Evolutionary conservation across 2,329 filamentous ascomycete genomes (phyloP), one percentile per base, ranked within the genome.

Genomic region (Cercospora sojina): DNA sequence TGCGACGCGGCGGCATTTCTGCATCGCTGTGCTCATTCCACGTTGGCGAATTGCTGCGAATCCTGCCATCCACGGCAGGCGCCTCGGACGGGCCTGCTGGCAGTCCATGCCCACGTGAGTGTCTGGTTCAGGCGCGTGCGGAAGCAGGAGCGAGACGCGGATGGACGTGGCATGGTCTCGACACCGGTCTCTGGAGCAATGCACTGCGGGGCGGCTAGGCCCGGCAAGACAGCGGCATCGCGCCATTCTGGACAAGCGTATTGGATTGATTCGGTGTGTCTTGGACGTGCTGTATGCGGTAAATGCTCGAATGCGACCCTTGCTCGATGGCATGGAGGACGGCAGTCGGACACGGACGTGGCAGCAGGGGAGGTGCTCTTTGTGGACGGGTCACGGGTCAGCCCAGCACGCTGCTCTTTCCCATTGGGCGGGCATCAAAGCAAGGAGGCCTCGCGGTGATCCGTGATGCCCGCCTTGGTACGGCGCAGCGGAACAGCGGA

Each of bases 191-290:
- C 43, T 49, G 8, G 20, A 51, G 47, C 13, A 56, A 23, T 16
- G 25, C 25, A 29, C 27, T 59, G 57, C 23, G 23, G 23, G 38
- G 58, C 20, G 58, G 35, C 38, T 12, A 32, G 58, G 59, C n/a
- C 20, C 59, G 59, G 59, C 43, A 51, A 51, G 59, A 38, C 59
- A 13, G 27, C 59, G 59, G 59, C 43, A 62, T 62, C 59, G 59
- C 59, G 59, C 59, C 59, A 62, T 62, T 27, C 29, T 31, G 41
- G 47, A 18, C 58, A 53, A 38, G 38, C 43, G 59, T 62, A 20
- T 51, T 62, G 18, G 27, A 35, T 32, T 51, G 27, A 53, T 53
- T 32, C 59, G 13, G 10, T 10, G 12, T 35, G 59, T 53, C 47
- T 62, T 60, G 59, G 18, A 29, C 47, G 18, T 25, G 23, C 16